phyloP scores from a whole-genome alignment of 202 grass and related monocot species.

The Zoysia matrella region DNA sequence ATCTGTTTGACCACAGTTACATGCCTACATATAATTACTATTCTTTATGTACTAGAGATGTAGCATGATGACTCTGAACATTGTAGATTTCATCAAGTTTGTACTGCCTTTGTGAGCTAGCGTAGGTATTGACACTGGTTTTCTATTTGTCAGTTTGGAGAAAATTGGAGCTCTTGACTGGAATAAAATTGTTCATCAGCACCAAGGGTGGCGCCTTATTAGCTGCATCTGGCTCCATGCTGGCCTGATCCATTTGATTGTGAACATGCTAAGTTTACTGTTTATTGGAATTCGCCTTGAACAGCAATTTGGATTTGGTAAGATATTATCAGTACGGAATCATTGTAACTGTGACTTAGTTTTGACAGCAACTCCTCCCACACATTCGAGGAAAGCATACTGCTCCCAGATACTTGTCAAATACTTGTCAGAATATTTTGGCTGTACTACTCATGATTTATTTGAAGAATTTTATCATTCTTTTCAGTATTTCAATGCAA shows the following conservation, averaged over 20 bases:
- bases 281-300: conserved; percentile 43
- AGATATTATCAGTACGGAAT: conserved; percentile 34
- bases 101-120: neutral
- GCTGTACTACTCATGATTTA: too few species aligned
- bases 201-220: conserved; percentile 80
- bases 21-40: conserved; percentile 3
- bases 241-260: conserved; percentile 81
- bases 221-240: conserved; percentile 74
- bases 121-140: neutral
- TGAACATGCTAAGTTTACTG: conserved; percentile 76
- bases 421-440: neutral
- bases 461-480: too few species aligned
- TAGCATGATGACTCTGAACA: neutral
- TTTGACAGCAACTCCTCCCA: neutral
- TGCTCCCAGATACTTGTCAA: neutral
- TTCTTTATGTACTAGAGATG: conserved; percentile 2
- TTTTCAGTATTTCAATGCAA: neutral
- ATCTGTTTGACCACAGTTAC: conserved; percentile 21
- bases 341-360: neutral
- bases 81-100: conserved; percentile 3
- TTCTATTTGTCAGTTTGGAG: conserved; percentile 57
- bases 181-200: conserved; percentile 74
- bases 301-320: conserved; percentile 83
- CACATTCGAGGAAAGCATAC: neutral
- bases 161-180: conserved; percentile 81